These are phyloP conservation scores for Aspergillus hiratsukae DNA, from an alignment of 2,329 filamentous ascomycete genomes.

Conservation along the genomic window DNA sequence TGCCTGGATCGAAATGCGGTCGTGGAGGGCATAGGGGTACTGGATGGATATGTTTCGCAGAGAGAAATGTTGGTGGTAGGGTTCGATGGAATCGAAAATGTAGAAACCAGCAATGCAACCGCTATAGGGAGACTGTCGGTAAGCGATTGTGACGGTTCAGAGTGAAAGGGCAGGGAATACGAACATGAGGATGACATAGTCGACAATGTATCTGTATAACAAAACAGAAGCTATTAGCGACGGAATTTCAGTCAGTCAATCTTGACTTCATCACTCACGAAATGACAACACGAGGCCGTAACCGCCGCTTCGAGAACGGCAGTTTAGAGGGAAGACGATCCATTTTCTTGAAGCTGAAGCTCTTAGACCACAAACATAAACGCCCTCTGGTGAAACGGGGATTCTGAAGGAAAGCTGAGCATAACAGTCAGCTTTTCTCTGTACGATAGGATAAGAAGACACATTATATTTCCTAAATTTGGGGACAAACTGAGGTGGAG, in stretches of 20 bases:
- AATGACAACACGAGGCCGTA: constrained; percentile 48
- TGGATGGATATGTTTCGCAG: constrained; percentile 54
- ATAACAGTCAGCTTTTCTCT: neutral
- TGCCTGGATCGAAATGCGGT: constrained; percentile 49
- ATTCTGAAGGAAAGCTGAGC: neutral
- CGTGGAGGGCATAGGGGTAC: constrained; percentile 54
- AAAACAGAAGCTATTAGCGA: constrained; percentile 1
- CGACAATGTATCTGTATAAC: constrained; percentile 48
- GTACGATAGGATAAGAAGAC: neutral
- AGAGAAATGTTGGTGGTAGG: constrained; percentile 56
- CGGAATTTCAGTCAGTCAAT: constrained; percentile 1
- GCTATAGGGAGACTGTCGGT: constrained; percentile 31
- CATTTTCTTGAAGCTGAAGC: constrained; percentile 13
- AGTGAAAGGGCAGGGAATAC: constrained; percentile 16
- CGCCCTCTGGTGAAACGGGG: neutral
- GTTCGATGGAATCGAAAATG: constrained; percentile 50
- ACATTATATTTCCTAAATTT: neutral
- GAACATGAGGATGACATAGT: constrained; percentile 58
- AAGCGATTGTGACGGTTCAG: constrained; percentile 1
- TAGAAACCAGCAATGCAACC: constrained; percentile 49
- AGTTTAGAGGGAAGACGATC: constrained; percentile 39
- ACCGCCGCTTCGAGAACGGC: constrained; percentile 51
- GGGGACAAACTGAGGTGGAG: neutral
- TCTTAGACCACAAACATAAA: neutral
- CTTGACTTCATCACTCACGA: constrained; percentile 40